Evolutionary conservation across 1,139 yeast genomes (phyloP).

Genomic region (Candida pseudoviswanathii): DNA sequence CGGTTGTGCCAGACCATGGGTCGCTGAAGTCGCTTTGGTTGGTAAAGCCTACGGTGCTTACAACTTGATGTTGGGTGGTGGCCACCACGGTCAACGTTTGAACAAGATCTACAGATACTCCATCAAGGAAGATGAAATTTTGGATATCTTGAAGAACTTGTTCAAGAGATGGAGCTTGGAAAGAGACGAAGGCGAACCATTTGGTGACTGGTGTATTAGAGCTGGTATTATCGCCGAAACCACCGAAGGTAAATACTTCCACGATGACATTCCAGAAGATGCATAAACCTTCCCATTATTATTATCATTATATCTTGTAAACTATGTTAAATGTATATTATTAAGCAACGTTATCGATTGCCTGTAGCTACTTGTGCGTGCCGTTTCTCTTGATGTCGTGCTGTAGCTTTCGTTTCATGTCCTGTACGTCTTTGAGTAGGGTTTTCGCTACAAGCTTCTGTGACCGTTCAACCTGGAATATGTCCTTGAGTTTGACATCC

Average conservation of each 20-base stretch:
- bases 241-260: conserved; percentile 88
- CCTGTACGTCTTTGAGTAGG: conserved; percentile 32
- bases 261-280: conserved; percentile 88
- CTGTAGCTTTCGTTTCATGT: conserved; percentile 12
- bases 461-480: conserved; percentile 47
- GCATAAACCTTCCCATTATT: conserved; percentile 31
- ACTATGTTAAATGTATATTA: background rate
- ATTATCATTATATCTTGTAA: background rate
- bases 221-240: conserved; percentile 86
- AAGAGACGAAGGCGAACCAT: conserved; percentile 88
- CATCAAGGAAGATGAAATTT: conserved; percentile 86
- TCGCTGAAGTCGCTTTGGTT: conserved; percentile 92
- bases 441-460: conserved; percentile 32
- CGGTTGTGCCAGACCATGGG: conserved; percentile 98
- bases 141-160: conserved; percentile 75
- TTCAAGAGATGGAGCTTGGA: conserved; percentile 95
- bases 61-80: conserved; percentile 95
- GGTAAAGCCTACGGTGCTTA: conserved; percentile 96
- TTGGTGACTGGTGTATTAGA: conserved; percentile 92
- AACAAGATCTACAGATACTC: conserved; percentile 90
- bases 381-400: background rate
- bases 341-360: background rate
- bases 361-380: background rate
- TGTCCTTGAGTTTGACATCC: conserved; percentile 39
- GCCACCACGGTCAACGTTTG: conserved; percentile 89